A percentile compares a stretch with the other conserved stretches of the same genome.
These are phyloP conservation scores for Quercus mongolica DNA, from an alignment of 306 rosid genomes.

Conservation along the genomic window DNA sequence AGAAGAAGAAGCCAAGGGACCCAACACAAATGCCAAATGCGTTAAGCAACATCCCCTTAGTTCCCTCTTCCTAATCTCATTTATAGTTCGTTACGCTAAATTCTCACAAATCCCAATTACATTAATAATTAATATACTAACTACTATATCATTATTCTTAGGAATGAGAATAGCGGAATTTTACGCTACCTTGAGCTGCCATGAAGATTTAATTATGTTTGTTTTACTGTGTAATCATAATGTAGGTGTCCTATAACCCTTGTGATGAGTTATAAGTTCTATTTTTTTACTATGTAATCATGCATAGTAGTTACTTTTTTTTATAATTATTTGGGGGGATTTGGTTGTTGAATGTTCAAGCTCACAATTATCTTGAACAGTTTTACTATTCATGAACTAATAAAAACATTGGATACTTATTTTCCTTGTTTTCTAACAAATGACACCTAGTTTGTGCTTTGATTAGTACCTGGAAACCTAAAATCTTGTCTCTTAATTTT, in stretches of 20 bases:
- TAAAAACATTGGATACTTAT: no score
- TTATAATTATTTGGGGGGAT: no score
- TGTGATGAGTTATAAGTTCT: neutral
- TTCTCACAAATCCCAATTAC: conserved; percentile 80
- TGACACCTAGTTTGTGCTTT: no score
- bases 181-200: conserved; percentile 51
- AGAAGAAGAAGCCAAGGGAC: neutral
- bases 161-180: conserved; percentile 35
- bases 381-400: no score
- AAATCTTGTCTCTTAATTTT: no score
- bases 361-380: no score
- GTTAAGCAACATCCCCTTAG: conserved; percentile 65
- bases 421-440: no score
- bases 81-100: conserved; percentile 93
- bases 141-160: neutral
- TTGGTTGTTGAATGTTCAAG: no score
- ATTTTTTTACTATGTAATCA: no score
- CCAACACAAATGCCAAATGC: conserved; percentile 41
- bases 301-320: no score
- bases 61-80: conserved; percentile 42
- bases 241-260: neutral
- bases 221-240: neutral
- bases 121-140: neutral
- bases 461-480: no score
- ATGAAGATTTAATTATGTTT: neutral